These are phyloP conservation scores for Dictyophora rubrovolvata DNA, from an alignment of 768 basidiomycete genomes.

Conservation along the genomic window DNA sequence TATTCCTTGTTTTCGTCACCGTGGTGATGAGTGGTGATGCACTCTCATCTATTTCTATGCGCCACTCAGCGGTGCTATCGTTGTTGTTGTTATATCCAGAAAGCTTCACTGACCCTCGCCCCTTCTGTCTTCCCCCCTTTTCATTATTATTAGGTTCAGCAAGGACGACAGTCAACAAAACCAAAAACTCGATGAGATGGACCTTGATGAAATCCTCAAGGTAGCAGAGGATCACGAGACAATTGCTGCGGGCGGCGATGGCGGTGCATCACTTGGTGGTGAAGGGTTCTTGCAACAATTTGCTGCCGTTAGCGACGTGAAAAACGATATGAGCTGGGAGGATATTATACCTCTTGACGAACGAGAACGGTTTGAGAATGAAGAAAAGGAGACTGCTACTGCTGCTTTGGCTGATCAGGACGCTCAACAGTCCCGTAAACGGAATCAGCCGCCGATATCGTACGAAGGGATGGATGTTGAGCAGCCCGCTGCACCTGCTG, in stretches of 20 bases:
- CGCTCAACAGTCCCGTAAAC: slow-evolving; percentile 50
- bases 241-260: slow-evolving; percentile 66
- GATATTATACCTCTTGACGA: slow-evolving; percentile 96
- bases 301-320: slow-evolving; percentile 93
- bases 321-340: slow-evolving; percentile 98
- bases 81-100: not conserved
- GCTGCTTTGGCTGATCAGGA: slow-evolving; percentile 50
- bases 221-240: slow-evolving; percentile 98
- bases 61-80: not conserved
- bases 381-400: slow-evolving; percentile 58
- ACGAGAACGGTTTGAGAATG: slow-evolving; percentile 72
- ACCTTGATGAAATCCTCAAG: slow-evolving; percentile 95
- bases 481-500: slow-evolving; percentile 48
- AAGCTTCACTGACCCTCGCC: not conserved
- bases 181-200: slow-evolving; percentile 97
- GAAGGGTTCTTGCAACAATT: slow-evolving; percentile 94
- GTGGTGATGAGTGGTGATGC: not conserved
- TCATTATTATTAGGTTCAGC: slow-evolving; percentile 62
- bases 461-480: slow-evolving; percentile 94
- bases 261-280: slow-evolving; percentile 91
- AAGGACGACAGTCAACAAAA: slow-evolving; percentile 89
- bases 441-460: slow-evolving; percentile 80
- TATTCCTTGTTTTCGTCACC: slow-evolving; percentile 5
- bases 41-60: slow-evolving; percentile 8
- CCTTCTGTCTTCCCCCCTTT: not conserved